Evolutionary conservation across 2,329 filamentous ascomycete species (phyloP).

Genomic region (Aspergillus sp.): DNA sequence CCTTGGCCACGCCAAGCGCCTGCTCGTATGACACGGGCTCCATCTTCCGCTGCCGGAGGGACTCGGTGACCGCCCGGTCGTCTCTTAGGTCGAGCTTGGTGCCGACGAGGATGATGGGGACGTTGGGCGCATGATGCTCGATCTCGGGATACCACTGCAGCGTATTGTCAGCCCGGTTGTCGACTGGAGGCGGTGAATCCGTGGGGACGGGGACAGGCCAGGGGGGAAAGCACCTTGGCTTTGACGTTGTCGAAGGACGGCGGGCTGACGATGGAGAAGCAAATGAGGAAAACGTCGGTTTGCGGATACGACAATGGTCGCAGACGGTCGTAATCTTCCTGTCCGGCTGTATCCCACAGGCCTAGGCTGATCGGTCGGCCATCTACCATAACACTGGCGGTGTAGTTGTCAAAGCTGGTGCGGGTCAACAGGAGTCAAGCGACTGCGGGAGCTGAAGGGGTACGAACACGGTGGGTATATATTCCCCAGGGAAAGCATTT

Average conservation of each 20-base stretch:
- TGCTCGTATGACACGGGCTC: conserved; percentile 94
- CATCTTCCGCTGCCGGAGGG: conserved; percentile 85
- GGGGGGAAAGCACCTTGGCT: conserved; percentile 63
- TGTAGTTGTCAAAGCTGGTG: conserved; percentile 92
- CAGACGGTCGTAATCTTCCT: conserved; percentile 96
- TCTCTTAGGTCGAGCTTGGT: conserved; percentile 95
- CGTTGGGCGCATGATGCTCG: conserved; percentile 87
- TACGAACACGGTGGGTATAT: conserved; percentile 79
- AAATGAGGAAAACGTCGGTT: conserved; percentile 96
- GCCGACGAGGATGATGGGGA: conserved; percentile 92
- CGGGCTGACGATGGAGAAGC: conserved; percentile 96
- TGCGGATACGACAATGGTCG: conserved; percentile 94
- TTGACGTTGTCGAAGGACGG: conserved; percentile 98
- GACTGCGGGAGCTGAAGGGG: conserved; percentile 5
- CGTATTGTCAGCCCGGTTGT: conserved; percentile 5
- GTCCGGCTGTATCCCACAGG: conserved; percentile 96
- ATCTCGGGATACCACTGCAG: conserved; percentile 92
- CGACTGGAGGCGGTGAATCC: neutral
- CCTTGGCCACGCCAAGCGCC: conserved; percentile 77
- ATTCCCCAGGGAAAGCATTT: conserved; percentile 99
- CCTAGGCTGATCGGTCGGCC: conserved; percentile 94
- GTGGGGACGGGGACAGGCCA: neutral
- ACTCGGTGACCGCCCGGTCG: conserved; percentile 71
- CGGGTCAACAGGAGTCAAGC: conserved; percentile 10
- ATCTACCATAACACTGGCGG: conserved; percentile 97